Base-by-base conservation (phyloP, 306 rosid species). In the Potentilla sterilis region DNA sequence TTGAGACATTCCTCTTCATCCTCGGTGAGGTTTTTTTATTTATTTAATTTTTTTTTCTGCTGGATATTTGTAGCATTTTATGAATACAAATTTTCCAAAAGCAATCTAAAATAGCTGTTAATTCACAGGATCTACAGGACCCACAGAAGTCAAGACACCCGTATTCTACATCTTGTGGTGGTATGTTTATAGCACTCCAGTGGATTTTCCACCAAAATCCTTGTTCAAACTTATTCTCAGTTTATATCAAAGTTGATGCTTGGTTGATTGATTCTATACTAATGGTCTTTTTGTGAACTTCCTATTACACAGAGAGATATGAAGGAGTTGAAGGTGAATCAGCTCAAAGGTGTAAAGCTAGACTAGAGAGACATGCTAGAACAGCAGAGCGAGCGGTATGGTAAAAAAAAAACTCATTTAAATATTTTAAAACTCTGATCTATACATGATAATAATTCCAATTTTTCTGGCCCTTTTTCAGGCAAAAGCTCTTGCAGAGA, bases 351-450 rank as follows among this genome's bases (percentile, higher is more conserved):
- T 90, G 90, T 86, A 95, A 92, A 86, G 97, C 99, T 79, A 90
- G 97, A 80, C 74, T 90, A 75, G 99, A 95, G 88, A 90, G 99
- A 77, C 83, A 90, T 81, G 93, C 85, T 40, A 89, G 99, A 78
- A 95, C 97, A 76, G 87, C 93, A 7, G 99, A 92, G 59, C 97
- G 97, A 37, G 99, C 97, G 4, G 99, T 95, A 92, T 68, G 92
- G 76, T 76, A 72, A 70, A 55, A 68, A 76, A 61, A 37, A 28
- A n/a, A n/a, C n/a, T 77, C 80, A 74, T 82, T 41, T 48, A 42
- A 19, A 21, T 79, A 24, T 16, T 1, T 49, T 18, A 51, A 64
- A 54, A 9, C 48, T 59, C 79, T 72, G 15, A 28, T 77, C 62
- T 69, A 41, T 74, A 51, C 42, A 52, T 35, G 42, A 71, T 70